Conservation (phyloP, 371 early-diverging fungal genomes). For the Mucor lusitanicus region DNA sequence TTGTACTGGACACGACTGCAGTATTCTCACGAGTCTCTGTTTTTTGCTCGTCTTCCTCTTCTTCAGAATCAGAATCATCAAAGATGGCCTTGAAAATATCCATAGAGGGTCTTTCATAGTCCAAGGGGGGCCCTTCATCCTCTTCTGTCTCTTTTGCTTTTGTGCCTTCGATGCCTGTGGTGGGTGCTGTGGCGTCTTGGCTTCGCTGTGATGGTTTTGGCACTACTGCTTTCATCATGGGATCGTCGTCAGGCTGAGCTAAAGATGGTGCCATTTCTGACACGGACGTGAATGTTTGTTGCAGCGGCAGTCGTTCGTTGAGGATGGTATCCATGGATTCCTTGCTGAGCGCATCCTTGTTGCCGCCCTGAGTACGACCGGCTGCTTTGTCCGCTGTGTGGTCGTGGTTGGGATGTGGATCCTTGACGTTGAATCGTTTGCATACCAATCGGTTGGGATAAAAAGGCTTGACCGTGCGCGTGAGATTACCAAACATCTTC, state of each 20-base stretch:
- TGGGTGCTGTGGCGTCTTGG: constrained; percentile 59
- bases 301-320: constrained; percentile 23
- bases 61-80: constrained; percentile 66
- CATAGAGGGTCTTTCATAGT: constrained; percentile 74
- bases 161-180: constrained; percentile 51
- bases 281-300: constrained; percentile 8
- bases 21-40: not conserved
- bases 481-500: constrained; percentile 79
- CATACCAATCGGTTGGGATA: constrained; percentile 74
- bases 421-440: constrained; percentile 81
- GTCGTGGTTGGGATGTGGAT: constrained; percentile 70
- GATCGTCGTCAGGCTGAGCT: constrained; percentile 27
- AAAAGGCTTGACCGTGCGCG: constrained; percentile 64
- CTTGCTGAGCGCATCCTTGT: constrained; percentile 55
- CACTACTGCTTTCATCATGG: constrained; percentile 35
- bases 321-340: constrained; percentile 64
- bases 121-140: constrained; percentile 16
- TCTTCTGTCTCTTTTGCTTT: constrained; percentile 41
- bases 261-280: constrained; percentile 2
- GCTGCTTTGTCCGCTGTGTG: constrained; percentile 21
- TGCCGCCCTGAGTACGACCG: constrained; percentile 43
- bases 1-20: not conserved
- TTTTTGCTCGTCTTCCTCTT: constrained; percentile 48
- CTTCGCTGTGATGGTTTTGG: constrained; percentile 47
- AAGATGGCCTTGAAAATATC: constrained; percentile 89